These are phyloP conservation scores for Magnolia kwangsiensis DNA, from an alignment of 164 flowering plant species.

Conservation along the genomic window DNA sequence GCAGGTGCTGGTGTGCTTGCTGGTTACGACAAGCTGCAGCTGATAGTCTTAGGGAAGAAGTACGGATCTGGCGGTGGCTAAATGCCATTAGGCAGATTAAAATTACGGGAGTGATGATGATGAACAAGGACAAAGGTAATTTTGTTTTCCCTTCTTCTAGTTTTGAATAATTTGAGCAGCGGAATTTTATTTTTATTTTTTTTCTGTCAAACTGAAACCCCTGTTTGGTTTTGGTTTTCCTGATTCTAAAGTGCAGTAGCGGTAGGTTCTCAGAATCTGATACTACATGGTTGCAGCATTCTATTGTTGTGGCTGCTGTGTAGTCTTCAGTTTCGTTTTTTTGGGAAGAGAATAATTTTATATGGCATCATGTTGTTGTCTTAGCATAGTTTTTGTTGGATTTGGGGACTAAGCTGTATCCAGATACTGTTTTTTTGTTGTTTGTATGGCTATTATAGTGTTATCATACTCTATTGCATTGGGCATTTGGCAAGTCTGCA, in stretches of 20 bases:
- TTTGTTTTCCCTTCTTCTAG: not conserved
- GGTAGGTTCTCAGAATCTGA: not conserved
- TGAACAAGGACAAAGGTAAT: not conserved
- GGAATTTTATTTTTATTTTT: not conserved
- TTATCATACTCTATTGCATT: too few relatives aligned
- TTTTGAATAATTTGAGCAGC: not conserved
- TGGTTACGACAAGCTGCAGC: slow-evolving; percentile 34
- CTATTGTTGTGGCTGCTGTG: not conserved
- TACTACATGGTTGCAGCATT: not conserved
- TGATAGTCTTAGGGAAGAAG: slow-evolving; percentile 16
- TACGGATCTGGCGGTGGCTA: slow-evolving; percentile 19
- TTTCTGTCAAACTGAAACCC: not conserved
- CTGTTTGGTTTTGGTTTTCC: not conserved
- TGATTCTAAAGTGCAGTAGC: not conserved
- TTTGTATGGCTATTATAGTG: too few relatives aligned
- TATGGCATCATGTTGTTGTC: too few relatives aligned
- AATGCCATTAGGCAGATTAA: not conserved
- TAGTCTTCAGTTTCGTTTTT: not conserved
- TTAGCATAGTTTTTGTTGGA: too few relatives aligned
- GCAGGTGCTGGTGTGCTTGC: slow-evolving; percentile 54
- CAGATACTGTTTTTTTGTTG: too few relatives aligned
- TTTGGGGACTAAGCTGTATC: too few relatives aligned
- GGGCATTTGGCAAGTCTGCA: too few relatives aligned
- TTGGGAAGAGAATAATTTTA: not conserved
- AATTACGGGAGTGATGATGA: slow-evolving; percentile 1